phyloP scores from a whole-genome alignment of 345 rosid species.

The Cardamine chenopodiifolia region DNA sequence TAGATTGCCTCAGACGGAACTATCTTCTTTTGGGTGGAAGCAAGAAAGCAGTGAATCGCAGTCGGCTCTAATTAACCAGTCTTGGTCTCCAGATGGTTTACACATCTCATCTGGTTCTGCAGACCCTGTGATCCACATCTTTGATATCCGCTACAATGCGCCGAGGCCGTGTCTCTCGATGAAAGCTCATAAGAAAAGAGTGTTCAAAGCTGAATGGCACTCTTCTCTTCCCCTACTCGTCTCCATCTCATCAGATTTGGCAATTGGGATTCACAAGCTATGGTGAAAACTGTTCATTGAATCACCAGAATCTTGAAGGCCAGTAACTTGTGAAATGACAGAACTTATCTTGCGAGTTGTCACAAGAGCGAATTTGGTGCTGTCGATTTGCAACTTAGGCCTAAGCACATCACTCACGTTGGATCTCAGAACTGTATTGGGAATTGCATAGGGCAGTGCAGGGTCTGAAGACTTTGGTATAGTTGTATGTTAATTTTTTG shows the following conservation, averaged over 20 bases:
- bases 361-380: not conserved
- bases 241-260: slow-evolving; percentile 45
- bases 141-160: slow-evolving; percentile 45
- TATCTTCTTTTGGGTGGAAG: slow-evolving; percentile 45
- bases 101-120: slow-evolving; percentile 43
- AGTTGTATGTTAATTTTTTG: not conserved
- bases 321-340: not conserved
- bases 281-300: slow-evolving; percentile 25
- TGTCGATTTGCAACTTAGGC: slow-evolving; percentile 8
- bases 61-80: slow-evolving; percentile 42
- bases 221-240: slow-evolving; percentile 37
- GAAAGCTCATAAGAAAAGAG: slow-evolving; percentile 43
- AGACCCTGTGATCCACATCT: slow-evolving; percentile 45
- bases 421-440: not conserved
- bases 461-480: slow-evolving; percentile 7
- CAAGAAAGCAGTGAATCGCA: slow-evolving; percentile 46
- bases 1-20: slow-evolving; percentile 44
- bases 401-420: not conserved
- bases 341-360: not conserved
- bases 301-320: slow-evolving; percentile 3
- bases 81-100: slow-evolving; percentile 49
- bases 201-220: slow-evolving; percentile 48
- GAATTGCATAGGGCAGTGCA: slow-evolving; percentile 5
- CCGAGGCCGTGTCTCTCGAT: slow-evolving; percentile 29
- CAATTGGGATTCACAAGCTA: slow-evolving; percentile 42